These are phyloP conservation scores for Metschnikowia anglica DNA, from an alignment of 805 yeast genomes.

Conservation along the genomic window DNA sequence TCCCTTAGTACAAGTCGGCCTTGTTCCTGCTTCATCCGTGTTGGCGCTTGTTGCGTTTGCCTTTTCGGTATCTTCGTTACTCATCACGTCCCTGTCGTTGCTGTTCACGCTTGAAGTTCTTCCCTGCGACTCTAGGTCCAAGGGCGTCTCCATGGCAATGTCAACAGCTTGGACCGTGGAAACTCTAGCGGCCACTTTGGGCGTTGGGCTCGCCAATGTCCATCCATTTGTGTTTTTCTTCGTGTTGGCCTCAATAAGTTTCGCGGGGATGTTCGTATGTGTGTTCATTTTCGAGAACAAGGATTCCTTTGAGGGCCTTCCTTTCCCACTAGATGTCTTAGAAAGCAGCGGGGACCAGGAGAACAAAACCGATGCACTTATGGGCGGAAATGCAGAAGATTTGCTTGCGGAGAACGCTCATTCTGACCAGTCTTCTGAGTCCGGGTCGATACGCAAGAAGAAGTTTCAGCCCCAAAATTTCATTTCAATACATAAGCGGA, in stretches of 20 bases:
- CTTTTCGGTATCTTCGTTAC: slow-evolving; percentile 47
- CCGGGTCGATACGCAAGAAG: slow-evolving; percentile 4
- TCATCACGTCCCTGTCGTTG: slow-evolving; percentile 49
- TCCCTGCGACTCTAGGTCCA: slow-evolving; percentile 42
- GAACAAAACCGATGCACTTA: not conserved
- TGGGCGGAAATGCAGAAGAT: not conserved
- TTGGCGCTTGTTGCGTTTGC: slow-evolving; percentile 46
- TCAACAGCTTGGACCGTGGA: slow-evolving; percentile 14
- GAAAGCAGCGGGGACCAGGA: slow-evolving; percentile 3
- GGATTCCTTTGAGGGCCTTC: slow-evolving; percentile 5
- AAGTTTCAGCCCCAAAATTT: slow-evolving; percentile 11
- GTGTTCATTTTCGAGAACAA: slow-evolving; percentile 2
- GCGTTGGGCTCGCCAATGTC: slow-evolving; percentile 5
- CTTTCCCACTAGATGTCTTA: slow-evolving; percentile 5
- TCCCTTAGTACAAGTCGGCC: slow-evolving; percentile 36
- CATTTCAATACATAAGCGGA: slow-evolving; percentile 8
- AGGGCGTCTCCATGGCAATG: slow-evolving; percentile 14
- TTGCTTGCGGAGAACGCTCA: slow-evolving; percentile 23
- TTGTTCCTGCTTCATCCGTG: slow-evolving; percentile 41
- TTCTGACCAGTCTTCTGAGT: slow-evolving; percentile 6
- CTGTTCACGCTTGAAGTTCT: slow-evolving; percentile 51
- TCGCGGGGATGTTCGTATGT: slow-evolving; percentile 2
- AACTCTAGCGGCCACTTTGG: slow-evolving; percentile 5
- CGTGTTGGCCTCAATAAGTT: slow-evolving; percentile 4
- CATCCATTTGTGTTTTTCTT: slow-evolving; percentile 9